phyloP scores from a whole-genome alignment of 2,329 filamentous ascomycete genomes.

The Cytospora piceicola region DNA sequence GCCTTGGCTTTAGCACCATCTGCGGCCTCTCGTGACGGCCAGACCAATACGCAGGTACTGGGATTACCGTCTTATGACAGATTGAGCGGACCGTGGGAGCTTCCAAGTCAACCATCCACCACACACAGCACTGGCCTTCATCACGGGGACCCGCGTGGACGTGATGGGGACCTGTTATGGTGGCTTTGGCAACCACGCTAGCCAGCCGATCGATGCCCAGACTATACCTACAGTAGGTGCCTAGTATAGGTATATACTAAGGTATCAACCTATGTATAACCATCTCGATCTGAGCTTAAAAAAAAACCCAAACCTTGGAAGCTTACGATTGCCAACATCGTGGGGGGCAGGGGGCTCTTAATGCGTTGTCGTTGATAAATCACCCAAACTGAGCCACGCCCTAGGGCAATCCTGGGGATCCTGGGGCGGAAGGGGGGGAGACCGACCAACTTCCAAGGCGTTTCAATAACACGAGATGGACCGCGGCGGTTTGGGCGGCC shows the following conservation, averaged over 20 bases:
- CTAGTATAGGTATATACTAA: too few relatives aligned
- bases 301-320: not conserved
- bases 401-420: not conserved
- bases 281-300: not conserved
- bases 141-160: constrained; percentile 16
- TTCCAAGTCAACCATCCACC: constrained; percentile 24
- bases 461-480: not conserved
- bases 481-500: not conserved
- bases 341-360: not conserved
- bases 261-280: not conserved
- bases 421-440: not conserved
- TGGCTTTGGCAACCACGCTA: not conserved
- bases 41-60: constrained; percentile 28
- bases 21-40: constrained; percentile 31
- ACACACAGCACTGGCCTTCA: not conserved
- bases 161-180: constrained; percentile 15
- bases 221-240: not conserved
- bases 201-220: not conserved
- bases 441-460: not conserved
- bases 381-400: not conserved
- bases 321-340: not conserved
- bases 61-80: constrained; percentile 24
- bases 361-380: not conserved
- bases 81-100: not conserved
- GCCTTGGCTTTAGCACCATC: constrained; percentile 11